Conservation (phyloP, 139 green algal genomes). For the Astrephomene gubernaculifera region DNA sequence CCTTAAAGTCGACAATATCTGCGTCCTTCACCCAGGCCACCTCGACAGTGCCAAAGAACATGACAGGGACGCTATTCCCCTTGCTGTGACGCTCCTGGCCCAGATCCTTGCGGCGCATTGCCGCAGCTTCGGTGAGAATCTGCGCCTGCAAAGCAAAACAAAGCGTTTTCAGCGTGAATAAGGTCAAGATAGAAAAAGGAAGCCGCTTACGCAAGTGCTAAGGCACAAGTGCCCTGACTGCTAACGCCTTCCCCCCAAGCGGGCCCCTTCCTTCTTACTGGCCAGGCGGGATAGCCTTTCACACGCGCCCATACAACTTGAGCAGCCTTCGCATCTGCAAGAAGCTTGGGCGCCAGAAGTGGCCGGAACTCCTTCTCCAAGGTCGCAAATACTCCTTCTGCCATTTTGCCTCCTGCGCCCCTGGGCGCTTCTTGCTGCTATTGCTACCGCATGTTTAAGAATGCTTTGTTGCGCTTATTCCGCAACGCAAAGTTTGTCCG, state of each 20-base stretch:
- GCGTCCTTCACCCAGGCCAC: slow-evolving; percentile 72
- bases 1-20: slow-evolving; percentile 58
- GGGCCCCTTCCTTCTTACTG: slow-evolving; percentile 64
- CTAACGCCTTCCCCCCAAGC: slow-evolving; percentile 19
- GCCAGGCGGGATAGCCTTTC: slow-evolving; percentile 84
- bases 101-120: slow-evolving; percentile 47
- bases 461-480: neutral
- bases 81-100: slow-evolving; percentile 48
- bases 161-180: neutral
- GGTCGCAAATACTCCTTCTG: neutral
- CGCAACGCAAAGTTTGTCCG: neutral
- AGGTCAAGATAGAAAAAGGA: neutral
- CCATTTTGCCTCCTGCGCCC: neutral
- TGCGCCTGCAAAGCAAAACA: slow-evolving; percentile 45
- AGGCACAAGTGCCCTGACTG: too few relatives aligned
- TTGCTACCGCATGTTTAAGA: neutral
- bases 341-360: slow-evolving; percentile 24
- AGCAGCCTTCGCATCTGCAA: slow-evolving; percentile 27
- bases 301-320: slow-evolving; percentile 75
- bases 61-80: slow-evolving; percentile 55
- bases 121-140: slow-evolving; percentile 50
- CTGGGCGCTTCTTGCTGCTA: neutral
- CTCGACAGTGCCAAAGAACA: slow-evolving; percentile 87
- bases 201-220: too few relatives aligned
- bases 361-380: slow-evolving; percentile 3